phyloP scores from a whole-genome alignment of 148 eudicot genomes.

The Chenopodium album region DNA sequence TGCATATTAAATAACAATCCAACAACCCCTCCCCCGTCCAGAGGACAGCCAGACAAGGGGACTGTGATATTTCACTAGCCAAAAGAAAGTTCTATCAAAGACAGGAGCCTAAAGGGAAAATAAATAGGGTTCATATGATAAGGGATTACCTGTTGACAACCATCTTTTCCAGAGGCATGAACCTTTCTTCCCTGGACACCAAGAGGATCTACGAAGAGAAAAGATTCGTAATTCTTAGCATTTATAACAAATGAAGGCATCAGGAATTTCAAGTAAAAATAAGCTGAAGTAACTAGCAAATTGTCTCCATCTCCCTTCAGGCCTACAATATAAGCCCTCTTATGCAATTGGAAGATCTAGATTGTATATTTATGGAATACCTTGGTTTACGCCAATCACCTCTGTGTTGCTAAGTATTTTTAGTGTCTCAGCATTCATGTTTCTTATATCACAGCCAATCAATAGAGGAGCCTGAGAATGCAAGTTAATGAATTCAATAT shows the following conservation, averaged over 20 bases:
- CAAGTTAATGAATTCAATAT: constrained; percentile 2
- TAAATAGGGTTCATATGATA: not conserved
- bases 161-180: constrained; percentile 50
- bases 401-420: constrained; percentile 73
- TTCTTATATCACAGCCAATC: constrained; percentile 91
- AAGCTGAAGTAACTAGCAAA: not conserved
- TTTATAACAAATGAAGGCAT: not conserved
- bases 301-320: not conserved
- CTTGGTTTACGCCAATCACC: constrained; percentile 93
- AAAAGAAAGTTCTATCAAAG: not conserved
- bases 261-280: constrained; percentile 1
- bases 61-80: too few relatives aligned
- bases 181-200: constrained; percentile 97
- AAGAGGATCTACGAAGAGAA: constrained; percentile 55
- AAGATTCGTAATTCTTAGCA: not conserved
- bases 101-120: not conserved
- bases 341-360: not conserved
- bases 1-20: not conserved
- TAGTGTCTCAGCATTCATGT: constrained; percentile 82
- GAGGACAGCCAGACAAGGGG: not conserved
- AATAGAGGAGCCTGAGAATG: constrained; percentile 78
- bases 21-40: not conserved
- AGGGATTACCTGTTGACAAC: constrained; percentile 69
- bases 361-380: constrained; percentile 32
- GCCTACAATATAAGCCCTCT: not conserved